These are phyloP conservation scores for Cordyceps pruinosa DNA, from an alignment of 2,329 filamentous ascomycete genomes.

Conservation along the genomic window DNA sequence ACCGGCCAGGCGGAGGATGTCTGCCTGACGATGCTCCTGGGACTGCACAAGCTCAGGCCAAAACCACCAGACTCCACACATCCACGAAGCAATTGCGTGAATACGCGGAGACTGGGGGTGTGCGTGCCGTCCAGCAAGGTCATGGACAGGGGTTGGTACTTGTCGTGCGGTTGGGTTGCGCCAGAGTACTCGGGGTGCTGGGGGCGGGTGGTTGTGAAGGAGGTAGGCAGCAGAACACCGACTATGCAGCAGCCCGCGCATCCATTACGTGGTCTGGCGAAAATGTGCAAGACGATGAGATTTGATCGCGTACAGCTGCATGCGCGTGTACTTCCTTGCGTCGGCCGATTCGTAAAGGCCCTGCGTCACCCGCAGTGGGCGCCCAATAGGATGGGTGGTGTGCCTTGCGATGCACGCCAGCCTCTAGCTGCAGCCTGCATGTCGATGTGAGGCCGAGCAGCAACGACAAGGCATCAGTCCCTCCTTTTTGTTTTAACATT, in stretches of 20 bases:
- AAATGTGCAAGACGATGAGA: background rate
- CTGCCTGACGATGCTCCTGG: slow-evolving; percentile 10
- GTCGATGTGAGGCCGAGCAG: too few species aligned
- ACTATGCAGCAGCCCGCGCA: background rate
- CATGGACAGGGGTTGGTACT: background rate
- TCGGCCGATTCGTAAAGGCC: background rate
- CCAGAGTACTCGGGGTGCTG: background rate
- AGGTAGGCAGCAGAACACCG: background rate
- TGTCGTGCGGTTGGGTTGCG: background rate
- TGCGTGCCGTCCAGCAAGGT: background rate
- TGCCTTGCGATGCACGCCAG: slow-evolving; percentile 4
- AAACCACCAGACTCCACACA: background rate
- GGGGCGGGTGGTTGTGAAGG: background rate
- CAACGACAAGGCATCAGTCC: background rate
- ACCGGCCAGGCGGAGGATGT: slow-evolving; percentile 2
- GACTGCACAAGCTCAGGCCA: background rate
- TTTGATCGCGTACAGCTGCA: background rate
- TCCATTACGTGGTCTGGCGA: background rate
- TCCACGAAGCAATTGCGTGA: background rate
- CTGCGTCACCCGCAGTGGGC: background rate
- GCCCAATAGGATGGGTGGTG: background rate
- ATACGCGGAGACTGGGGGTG: background rate
- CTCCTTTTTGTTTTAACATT: background rate
- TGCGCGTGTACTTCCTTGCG: background rate
- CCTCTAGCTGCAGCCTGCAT: background rate